Conservation (phyloP, 805 yeast species). For the Kregervanrija pseudodelftensis region DNA sequence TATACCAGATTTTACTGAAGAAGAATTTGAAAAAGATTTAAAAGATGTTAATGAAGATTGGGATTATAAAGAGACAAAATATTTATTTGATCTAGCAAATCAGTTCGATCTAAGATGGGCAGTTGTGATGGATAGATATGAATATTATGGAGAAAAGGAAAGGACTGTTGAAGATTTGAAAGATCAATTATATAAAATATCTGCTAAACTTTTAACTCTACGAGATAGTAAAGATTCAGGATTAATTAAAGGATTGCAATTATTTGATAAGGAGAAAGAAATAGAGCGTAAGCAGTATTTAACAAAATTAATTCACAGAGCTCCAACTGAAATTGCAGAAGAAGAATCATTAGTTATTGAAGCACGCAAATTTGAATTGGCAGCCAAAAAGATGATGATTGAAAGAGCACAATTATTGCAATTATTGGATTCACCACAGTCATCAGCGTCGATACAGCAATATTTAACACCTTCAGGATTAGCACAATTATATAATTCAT, state of each 20-base stretch:
- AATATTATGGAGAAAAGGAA: conserved; percentile 33
- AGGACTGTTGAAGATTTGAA: conserved; percentile 75
- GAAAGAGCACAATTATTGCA: conserved; percentile 78
- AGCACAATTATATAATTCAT: conserved; percentile 73
- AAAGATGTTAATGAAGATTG: conserved; percentile 34
- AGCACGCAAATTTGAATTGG: conserved; percentile 84
- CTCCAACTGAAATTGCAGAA: conserved; percentile 97
- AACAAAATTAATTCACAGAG: conserved; percentile 65
- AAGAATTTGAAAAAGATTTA: conserved; percentile 48
- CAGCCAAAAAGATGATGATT: conserved; percentile 78
- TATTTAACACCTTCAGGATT: conserved; percentile 83
- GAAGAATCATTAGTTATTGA: conserved; percentile 92
- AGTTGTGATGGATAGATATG: conserved; percentile 56
- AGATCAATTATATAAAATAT: conserved; percentile 68
- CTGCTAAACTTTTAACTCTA: conserved; percentile 43
- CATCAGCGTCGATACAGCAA: conserved; percentile 67
- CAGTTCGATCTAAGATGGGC: conserved; percentile 63
- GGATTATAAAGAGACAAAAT: conserved; percentile 71
- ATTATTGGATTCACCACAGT: conserved; percentile 80
- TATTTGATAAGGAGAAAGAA: conserved; percentile 67
- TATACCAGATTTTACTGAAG: conserved; percentile 61
- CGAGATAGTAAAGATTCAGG: conserved; percentile 33
- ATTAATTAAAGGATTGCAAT: conserved; percentile 52
- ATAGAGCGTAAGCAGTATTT: conserved; percentile 73
- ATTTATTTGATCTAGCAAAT: conserved; percentile 64